A percentile compares a stretch with the other conserved stretches of the same genome.
Conservation (phyloP, 2,329 filamentous ascomycete genomes). For the Arthrobotrys pseudoclavata region DNA sequence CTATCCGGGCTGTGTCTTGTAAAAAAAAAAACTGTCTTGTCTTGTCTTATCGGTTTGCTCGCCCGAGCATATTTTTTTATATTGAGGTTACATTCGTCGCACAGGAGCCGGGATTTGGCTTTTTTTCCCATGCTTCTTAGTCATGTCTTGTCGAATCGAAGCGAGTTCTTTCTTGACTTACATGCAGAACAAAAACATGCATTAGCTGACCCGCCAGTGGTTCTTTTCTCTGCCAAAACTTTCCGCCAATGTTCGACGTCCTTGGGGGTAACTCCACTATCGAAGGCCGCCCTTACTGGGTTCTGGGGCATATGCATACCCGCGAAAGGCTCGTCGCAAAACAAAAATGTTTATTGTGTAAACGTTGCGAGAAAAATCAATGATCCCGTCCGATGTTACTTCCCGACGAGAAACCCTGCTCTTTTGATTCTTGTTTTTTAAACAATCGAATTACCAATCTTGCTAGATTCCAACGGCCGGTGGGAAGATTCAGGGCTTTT, state of each 20-base stretch:
- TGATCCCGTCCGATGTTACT: constrained; percentile 36
- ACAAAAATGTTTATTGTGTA: background rate
- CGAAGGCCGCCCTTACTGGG: background rate
- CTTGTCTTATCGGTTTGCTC: constrained; percentile 20
- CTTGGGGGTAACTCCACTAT: constrained; percentile 15
- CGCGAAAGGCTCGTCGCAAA: constrained; percentile 1
- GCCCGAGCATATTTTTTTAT: constrained; percentile 35
- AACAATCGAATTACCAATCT: constrained; percentile 8
- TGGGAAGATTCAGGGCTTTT: background rate
- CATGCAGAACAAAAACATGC: constrained; percentile 30
- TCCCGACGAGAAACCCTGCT: constrained; percentile 22
- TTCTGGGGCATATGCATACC: background rate
- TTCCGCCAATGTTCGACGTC: constrained; percentile 13
- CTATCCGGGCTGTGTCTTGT: constrained; percentile 27
- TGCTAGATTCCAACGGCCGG: constrained; percentile 7
- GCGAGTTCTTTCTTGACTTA: constrained; percentile 22
- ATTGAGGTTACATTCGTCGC: constrained; percentile 54
- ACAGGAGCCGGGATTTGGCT: constrained; percentile 15
- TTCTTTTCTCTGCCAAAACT: background rate
- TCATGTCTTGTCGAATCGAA: constrained; percentile 39
- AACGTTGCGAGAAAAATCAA: background rate
- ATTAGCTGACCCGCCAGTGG: constrained; percentile 6
- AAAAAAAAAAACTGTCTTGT: constrained; percentile 8
- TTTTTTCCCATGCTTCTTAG: constrained; percentile 27
- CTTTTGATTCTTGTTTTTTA: background rate